Base-by-base conservation (phyloP, 305 asterid species). In the Plantago lanceolata region DNA sequence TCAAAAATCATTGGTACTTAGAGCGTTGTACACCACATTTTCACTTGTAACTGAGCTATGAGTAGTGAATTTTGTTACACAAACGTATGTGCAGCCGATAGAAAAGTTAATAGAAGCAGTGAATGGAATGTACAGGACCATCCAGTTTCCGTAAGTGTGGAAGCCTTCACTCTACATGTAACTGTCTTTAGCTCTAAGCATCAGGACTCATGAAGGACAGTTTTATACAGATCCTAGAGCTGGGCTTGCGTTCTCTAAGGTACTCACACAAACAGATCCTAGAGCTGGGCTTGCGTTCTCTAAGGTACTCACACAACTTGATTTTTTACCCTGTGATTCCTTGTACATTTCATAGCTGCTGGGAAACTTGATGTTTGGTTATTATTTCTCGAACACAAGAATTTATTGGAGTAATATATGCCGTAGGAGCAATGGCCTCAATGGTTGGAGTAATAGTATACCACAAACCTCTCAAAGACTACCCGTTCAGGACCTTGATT, bases 181-280 rank as follows among this genome's bases (percentile, higher is more conserved):
- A 72, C 66, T 84, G 3, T 85, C 88, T n/a, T 62, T 85, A 60
- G 84, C 88, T 45, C 70, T 85, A 18, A 82, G 83, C 75, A 74
- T 85, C 37, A 82, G 88, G 53, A 82, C 88, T 53, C 88, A 82
- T 56, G 92, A 81, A 77, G 93, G 87, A 4, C 89, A 78, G 45
- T 85, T 85, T 67, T 85, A 81, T 18, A 83, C 93, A 6, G 78
- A 85, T 65, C 83, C 87, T 5, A 62, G 63, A 11, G 89, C 78
- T 19, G 85, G 89, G 64, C 93, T 89, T 14, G 85, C 82, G 0
- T 85, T 82, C 75, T 81, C 87, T 17, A 83, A 82, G 82, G 92
- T 77, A 63, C 14, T 9, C 44, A 15, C n/a, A n/a, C n/a, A n/a
- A n/a, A n/a, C n/a, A n/a, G n/a, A n/a, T n/a, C n/a, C n/a, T n/a